These are phyloP conservation scores for Eimeria zaria DNA, from an alignment of 169 alveolate genomes.

Conservation along the genomic window DNA sequence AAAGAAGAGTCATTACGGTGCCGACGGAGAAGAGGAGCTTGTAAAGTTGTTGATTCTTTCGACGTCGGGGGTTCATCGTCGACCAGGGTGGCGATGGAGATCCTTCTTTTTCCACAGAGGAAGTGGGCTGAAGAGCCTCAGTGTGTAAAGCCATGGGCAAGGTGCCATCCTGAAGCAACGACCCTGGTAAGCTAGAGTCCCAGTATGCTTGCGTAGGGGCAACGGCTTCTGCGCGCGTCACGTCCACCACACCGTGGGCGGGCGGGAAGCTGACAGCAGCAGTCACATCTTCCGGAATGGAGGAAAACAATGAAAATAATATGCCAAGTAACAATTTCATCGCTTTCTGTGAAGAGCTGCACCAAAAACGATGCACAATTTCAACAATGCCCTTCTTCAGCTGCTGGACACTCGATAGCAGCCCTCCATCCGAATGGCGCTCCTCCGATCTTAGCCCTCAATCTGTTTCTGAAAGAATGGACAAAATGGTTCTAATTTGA, in stretches of 20 bases:
- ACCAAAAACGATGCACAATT: background rate
- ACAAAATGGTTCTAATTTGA: background rate
- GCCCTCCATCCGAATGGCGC: background rate
- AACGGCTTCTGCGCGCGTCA: background rate
- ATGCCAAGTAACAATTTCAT: background rate
- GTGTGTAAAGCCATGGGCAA: background rate
- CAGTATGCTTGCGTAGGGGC: background rate
- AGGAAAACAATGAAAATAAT: background rate
- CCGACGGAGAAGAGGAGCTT: background rate
- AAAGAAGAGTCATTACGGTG: background rate
- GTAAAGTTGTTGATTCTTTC: background rate
- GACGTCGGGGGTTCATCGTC: background rate
- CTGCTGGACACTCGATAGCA: background rate
- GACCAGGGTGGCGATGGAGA: background rate
- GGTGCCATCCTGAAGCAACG: background rate
- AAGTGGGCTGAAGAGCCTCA: background rate
- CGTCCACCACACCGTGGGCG: background rate
- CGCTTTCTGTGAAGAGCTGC: too few species aligned
- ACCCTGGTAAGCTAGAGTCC: background rate
- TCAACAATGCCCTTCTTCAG: background rate
- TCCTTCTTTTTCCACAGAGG: background rate
- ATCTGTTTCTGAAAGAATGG: background rate
- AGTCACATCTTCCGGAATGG: background rate
- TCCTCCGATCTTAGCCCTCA: background rate
- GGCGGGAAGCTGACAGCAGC: background rate